Evolutionary conservation across 1,284 basidiomycete species (phyloP).

Genomic region (Tranzscheliella williamsii): DNA sequence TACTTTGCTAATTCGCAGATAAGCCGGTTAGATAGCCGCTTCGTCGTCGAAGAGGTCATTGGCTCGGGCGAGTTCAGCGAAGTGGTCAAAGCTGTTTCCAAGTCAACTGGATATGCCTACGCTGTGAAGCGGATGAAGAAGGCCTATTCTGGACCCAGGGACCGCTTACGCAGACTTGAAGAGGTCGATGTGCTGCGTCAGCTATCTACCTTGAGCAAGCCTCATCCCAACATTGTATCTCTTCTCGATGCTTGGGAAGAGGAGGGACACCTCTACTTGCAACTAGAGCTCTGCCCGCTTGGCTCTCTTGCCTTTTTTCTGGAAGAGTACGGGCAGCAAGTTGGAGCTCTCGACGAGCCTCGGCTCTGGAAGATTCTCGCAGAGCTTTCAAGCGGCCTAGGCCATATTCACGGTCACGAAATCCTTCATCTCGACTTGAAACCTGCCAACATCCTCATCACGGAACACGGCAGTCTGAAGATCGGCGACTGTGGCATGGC

Average conservation of each 20-base stretch:
- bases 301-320: slow-evolving; percentile 91
- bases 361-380: slow-evolving; percentile 95
- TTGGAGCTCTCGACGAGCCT: slow-evolving; percentile 82
- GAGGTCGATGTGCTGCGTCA: slow-evolving; percentile 91
- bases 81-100: slow-evolving; percentile 83
- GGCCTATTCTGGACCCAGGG: slow-evolving; percentile 84
- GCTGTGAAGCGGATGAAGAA: slow-evolving; percentile 92
- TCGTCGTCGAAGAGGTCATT: slow-evolving; percentile 77
- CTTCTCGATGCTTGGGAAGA: slow-evolving; percentile 98
- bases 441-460: slow-evolving; percentile 95
- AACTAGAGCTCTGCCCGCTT: slow-evolving; percentile 89
- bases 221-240: slow-evolving; percentile 68
- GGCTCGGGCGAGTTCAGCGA: slow-evolving; percentile 94
- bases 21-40: slow-evolving; percentile 62
- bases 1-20: slow-evolving; percentile 1
- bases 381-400: slow-evolving; percentile 77
- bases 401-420: slow-evolving; percentile 83
- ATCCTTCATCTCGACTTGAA: slow-evolving; percentile 97
- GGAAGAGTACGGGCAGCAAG: slow-evolving; percentile 84
- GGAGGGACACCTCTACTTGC: slow-evolving; percentile 83
- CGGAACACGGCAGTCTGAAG: slow-evolving; percentile 84
- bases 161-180: slow-evolving; percentile 82
- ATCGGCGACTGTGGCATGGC: slow-evolving; percentile 92
- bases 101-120: slow-evolving; percentile 70
- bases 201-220: slow-evolving; percentile 64